Evolutionary conservation across 169 alveolate species (phyloP).

Genomic region (Miamiensis avidus): DNA sequence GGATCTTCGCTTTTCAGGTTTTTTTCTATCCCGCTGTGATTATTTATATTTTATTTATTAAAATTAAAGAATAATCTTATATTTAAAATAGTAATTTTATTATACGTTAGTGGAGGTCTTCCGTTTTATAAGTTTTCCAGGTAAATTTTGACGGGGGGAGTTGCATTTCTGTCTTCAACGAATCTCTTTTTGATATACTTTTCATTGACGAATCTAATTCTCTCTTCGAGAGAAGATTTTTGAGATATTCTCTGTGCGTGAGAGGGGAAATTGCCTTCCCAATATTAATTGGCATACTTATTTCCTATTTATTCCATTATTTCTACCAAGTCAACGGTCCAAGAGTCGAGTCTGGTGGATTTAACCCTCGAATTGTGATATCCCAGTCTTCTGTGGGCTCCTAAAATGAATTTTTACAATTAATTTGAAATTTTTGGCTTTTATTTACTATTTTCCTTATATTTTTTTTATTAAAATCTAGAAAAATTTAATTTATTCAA

Average conservation of each 20-base stretch:
- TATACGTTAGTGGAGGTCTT: neutral
- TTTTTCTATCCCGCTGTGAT: neutral
- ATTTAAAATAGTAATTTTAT: neutral
- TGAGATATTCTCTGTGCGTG: neutral
- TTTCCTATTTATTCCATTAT: slow-evolving; percentile 51
- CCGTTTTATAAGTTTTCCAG: slow-evolving; percentile 14
- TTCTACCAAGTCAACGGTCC: slow-evolving; percentile 37
- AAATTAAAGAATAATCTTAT: no score
- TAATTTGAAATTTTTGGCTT: neutral
- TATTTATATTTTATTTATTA: no score
- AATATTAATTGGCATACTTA: slow-evolving; percentile 41
- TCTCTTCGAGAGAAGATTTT: neutral
- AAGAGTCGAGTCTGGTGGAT: slow-evolving; percentile 45
- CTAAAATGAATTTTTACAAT: slow-evolving; percentile 1
- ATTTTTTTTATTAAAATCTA: neutral
- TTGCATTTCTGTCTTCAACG: neutral
- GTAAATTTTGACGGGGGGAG: neutral
- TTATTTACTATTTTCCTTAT: neutral
- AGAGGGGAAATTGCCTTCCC: slow-evolving; percentile 41
- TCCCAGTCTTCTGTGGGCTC: slow-evolving; percentile 48
- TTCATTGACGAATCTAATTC: slow-evolving; percentile 15
- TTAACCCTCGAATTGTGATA: slow-evolving; percentile 36
- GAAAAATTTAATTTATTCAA: neutral
- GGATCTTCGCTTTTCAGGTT: neutral
- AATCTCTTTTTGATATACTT: slow-evolving; percentile 5